Evolutionary conservation across 441 rosid genomes (phyloP), one percentile per base, ranked within the genome.

Genomic region (Pelargonium australe): DNA sequence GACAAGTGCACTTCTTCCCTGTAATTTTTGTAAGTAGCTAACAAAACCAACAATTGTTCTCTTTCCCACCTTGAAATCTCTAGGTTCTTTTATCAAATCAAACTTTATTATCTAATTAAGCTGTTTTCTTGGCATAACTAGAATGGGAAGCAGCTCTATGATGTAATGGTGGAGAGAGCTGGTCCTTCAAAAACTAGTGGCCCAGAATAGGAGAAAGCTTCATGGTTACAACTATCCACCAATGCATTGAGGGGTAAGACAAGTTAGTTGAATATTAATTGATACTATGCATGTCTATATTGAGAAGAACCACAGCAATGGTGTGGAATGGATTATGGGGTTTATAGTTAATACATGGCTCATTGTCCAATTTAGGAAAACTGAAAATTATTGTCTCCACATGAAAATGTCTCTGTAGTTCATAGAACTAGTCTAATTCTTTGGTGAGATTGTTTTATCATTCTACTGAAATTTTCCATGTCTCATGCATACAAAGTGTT

Each of bases 1-100:
- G 95, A 75, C 95, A 89, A 89, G 82, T 87, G 71, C 95, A 89
- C 81, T 89, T 89, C 83, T 87, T 87, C 76, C 95, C 91, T 3
- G 90, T 89, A 6, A 87, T 89, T 68, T 89, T 89, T 76, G 95
- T 89, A 78, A 87, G 95, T 81, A 20, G 6, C 63, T 43, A 28
- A 28, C 3, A 20, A 11, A 68, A 61, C 16, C 12, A 17, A 47
- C 14, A 55, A 5, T 14, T 6, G 20, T 31, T 31, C 37, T 31
- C 37, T 31, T 31, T 31, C 37, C 37, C 37, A 31, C 37, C 37
- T 31, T 31, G 37, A 31, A 4, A 31, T 31, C 37, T 31, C 0
- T 31, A 31, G 37, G 37, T 31, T 31, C 37, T 31, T 31, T 31
- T 31, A 31, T 31, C 37, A 31, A 31, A 31, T 31, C 37, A 53